Evolutionary conservation across 2,329 filamentous ascomycete species (phyloP).

Genomic region (Ascochyta viciae-villosae): DNA sequence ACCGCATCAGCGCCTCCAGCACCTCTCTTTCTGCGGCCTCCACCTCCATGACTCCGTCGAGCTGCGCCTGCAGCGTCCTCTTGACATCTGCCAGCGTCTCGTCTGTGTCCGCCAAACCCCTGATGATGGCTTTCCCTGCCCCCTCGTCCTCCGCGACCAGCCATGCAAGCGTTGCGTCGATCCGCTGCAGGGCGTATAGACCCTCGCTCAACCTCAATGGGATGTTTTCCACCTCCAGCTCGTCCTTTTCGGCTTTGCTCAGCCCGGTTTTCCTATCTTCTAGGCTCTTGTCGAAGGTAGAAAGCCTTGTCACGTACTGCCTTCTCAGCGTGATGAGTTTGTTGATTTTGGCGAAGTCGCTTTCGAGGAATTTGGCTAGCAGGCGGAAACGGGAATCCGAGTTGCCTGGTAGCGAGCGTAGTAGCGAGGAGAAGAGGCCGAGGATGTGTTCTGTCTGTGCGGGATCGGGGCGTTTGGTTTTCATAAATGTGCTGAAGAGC

Average conservation of each 20-base stretch:
- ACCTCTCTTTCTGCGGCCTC: slow-evolving; percentile 67
- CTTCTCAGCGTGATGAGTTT: slow-evolving; percentile 75
- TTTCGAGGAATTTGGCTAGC: slow-evolving; percentile 94
- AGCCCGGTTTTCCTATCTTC: slow-evolving; percentile 62
- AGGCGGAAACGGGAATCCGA: slow-evolving; percentile 81
- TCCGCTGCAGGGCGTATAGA: slow-evolving; percentile 79
- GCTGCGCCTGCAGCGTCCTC: slow-evolving; percentile 72
- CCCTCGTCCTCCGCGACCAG: slow-evolving; percentile 86
- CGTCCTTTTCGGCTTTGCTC: slow-evolving; percentile 65
- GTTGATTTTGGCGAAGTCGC: slow-evolving; percentile 83
- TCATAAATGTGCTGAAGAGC: slow-evolving; percentile 87
- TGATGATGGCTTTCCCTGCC: slow-evolving; percentile 69
- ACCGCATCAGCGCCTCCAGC: slow-evolving; percentile 63
- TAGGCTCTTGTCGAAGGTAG: slow-evolving; percentile 69
- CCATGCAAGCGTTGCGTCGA: slow-evolving; percentile 90
- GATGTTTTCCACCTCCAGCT: slow-evolving; percentile 74
- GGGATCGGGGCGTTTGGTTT: slow-evolving; percentile 76
- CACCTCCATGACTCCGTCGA: slow-evolving; percentile 62
- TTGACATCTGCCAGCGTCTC: slow-evolving; percentile 70
- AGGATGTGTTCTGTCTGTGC: slow-evolving; percentile 79
- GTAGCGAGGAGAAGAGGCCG: slow-evolving; percentile 81
- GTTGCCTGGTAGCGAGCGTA: slow-evolving; percentile 79
- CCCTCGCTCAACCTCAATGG: slow-evolving; percentile 81
- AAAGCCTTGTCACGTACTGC: slow-evolving; percentile 71
- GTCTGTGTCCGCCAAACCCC: slow-evolving; percentile 71